Percentiles rank a stretch among this genome's conserved stretches.
These are phyloP conservation scores for Anethum foeniculum DNA, from an alignment of 140 eudicot genomes.

Conservation along the genomic window DNA sequence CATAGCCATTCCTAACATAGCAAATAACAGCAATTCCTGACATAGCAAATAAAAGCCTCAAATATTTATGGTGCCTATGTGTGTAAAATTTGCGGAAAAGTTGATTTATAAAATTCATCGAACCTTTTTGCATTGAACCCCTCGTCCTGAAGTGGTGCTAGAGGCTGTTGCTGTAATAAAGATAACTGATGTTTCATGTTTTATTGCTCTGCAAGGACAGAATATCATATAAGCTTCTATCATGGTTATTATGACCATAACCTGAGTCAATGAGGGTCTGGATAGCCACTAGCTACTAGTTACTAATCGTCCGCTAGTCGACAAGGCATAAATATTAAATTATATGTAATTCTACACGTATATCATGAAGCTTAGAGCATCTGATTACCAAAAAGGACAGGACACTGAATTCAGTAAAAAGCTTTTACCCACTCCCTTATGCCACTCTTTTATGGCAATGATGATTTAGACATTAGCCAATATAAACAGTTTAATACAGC, in stretches of 20 bases:
- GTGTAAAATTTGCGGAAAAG: background rate
- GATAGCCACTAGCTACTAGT: background rate
- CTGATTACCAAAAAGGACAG: background rate
- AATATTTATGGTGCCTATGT: background rate
- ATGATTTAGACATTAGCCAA: background rate
- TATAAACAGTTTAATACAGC: background rate
- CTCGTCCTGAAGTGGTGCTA: background rate
- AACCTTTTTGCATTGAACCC: background rate
- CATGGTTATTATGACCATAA: background rate
- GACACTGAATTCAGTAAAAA: background rate
- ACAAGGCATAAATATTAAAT: background rate
- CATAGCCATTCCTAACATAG: background rate
- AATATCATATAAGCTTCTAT: background rate
- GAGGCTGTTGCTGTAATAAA: background rate
- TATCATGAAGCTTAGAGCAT: background rate
- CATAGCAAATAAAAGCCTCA: background rate
- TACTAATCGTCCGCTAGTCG: background rate
- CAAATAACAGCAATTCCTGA: background rate
- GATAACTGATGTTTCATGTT: background rate
- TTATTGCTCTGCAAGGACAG: background rate
- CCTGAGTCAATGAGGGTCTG: background rate
- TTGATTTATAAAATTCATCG: background rate
- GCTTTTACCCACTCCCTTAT: background rate
- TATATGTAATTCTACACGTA: background rate
- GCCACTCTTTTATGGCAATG: background rate